These are phyloP conservation scores for Zopfia rhizophila DNA, from an alignment of 2,329 filamentous ascomycete genomes.

Conservation along the genomic window DNA sequence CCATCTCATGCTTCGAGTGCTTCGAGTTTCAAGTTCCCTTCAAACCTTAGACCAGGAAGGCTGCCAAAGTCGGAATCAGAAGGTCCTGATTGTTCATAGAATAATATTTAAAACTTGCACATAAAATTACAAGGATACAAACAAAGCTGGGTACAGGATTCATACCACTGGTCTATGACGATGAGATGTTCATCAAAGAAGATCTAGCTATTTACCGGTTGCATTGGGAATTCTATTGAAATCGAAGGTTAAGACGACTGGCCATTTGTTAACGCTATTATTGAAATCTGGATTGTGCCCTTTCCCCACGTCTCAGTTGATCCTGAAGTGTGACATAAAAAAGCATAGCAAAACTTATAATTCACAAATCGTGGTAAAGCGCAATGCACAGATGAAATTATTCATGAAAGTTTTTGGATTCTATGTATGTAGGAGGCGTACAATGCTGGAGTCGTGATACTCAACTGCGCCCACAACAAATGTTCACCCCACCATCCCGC, in stretches of 20 bases:
- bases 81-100: too few species aligned
- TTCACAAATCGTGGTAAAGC: background rate
- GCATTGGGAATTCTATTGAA: background rate
- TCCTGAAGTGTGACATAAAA: slow-evolving; percentile 2
- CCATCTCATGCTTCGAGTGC: too few species aligned
- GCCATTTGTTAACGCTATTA: background rate
- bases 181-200: background rate
- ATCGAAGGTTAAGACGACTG: background rate
- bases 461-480: slow-evolving; percentile 24
- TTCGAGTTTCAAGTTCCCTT: too few species aligned
- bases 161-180: background rate
- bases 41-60: too few species aligned
- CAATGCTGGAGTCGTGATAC: slow-evolving; percentile 22
- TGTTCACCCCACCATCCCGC: slow-evolving; percentile 26
- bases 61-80: too few species aligned
- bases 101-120: too few species aligned
- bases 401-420: slow-evolving; percentile 20
- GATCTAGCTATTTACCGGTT: background rate
- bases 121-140: background rate
- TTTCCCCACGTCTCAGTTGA: background rate
- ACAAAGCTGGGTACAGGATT: too few species aligned
- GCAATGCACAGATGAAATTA: background rate
- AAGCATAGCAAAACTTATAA: slow-evolving; percentile 2
- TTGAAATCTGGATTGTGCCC: slow-evolving; percentile 4
- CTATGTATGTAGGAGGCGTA: slow-evolving; percentile 25